Percentiles rank a stretch among this genome's conserved stretches.
Conservation (phyloP, 768 basidiomycete species). For the Strobilomyces dryophilus region DNA sequence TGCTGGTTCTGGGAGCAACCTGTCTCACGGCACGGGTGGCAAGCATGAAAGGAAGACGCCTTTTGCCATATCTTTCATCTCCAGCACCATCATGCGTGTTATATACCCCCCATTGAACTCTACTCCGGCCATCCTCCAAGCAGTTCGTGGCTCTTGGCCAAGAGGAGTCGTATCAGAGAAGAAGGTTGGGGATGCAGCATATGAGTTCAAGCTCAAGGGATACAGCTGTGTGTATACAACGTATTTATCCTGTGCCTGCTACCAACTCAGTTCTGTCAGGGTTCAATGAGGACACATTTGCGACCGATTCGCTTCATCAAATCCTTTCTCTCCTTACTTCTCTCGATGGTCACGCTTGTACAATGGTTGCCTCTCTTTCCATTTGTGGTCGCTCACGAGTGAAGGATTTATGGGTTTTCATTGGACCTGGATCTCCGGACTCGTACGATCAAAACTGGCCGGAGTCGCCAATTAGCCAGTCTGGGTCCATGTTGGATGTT, state of each 20-base stretch:
- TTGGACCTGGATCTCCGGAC: conserved; percentile 43
- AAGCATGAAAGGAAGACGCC: conserved; percentile 39
- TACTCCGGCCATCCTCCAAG: conserved; percentile 78
- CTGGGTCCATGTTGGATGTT: conserved; percentile 34
- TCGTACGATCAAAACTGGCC: conserved; percentile 30
- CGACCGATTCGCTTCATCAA: conserved; percentile 67
- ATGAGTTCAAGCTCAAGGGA: conserved; percentile 79
- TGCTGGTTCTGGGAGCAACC: conserved; percentile 35
- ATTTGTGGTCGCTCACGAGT: conserved; percentile 66
- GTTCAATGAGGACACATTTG: conserved; percentile 76
- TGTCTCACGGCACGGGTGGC: conserved; percentile 34
- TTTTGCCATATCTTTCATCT: conserved; percentile 73
- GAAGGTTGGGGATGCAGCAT: conserved; percentile 66
- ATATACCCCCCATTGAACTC: conserved; percentile 71
- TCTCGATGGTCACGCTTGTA: conserved; percentile 64
- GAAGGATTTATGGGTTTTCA: conserved; percentile 79
- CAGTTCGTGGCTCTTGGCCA: conserved; percentile 75
- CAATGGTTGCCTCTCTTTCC: conserved; percentile 66
- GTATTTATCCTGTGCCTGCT: conserved; percentile 10
- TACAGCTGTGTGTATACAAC: conserved; percentile 58
- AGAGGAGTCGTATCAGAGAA: conserved; percentile 75
- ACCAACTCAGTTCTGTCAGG: conserved; percentile 39
- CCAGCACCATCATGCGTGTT: conserved; percentile 64
- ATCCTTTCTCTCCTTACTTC: conserved; percentile 64
- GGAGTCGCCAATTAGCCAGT: conserved; percentile 34